Conservation (phyloP, 345 rosid species). For the Citrus medica region DNA sequence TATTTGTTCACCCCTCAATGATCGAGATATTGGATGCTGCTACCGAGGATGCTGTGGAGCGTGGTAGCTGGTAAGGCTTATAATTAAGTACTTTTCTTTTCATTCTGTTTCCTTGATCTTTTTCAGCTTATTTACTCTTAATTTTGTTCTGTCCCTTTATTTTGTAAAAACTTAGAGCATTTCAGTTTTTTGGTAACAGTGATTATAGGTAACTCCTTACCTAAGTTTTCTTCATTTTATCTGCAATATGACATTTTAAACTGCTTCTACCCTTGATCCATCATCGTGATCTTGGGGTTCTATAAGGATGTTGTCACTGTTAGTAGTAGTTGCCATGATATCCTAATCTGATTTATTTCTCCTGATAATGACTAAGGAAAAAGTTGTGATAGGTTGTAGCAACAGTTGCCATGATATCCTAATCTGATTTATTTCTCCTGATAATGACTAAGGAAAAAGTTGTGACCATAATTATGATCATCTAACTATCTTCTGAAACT, state of each 20-base stretch:
- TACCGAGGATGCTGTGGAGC: constrained; percentile 84
- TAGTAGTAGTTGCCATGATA: not conserved
- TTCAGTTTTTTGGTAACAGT: not conserved
- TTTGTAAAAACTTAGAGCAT: not conserved
- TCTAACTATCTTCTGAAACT: not conserved
- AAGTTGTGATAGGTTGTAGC: no score
- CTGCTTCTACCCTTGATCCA: not conserved
- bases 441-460: not conserved
- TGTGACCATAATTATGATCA: not conserved
- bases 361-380: not conserved
- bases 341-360: not conserved
- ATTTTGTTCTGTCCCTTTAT: not conserved
- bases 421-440: not conserved
- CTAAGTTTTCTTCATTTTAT: not conserved
- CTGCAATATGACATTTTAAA: not conserved
- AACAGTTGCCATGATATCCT: not conserved
- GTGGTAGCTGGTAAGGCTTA: constrained; percentile 76
- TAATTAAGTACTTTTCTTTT: not conserved
- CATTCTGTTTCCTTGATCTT: not conserved
- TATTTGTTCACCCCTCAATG: constrained; percentile 81
- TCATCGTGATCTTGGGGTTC: not conserved
- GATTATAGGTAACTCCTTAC: not conserved
- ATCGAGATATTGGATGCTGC: constrained; percentile 86
- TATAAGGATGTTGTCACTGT: not conserved
- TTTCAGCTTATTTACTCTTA: not conserved